A percentile compares a stretch with the other conserved stretches of the same genome.
Conservation (phyloP, 2,329 filamentous ascomycete genomes). For the Pseudogymnoascus sp. region DNA sequence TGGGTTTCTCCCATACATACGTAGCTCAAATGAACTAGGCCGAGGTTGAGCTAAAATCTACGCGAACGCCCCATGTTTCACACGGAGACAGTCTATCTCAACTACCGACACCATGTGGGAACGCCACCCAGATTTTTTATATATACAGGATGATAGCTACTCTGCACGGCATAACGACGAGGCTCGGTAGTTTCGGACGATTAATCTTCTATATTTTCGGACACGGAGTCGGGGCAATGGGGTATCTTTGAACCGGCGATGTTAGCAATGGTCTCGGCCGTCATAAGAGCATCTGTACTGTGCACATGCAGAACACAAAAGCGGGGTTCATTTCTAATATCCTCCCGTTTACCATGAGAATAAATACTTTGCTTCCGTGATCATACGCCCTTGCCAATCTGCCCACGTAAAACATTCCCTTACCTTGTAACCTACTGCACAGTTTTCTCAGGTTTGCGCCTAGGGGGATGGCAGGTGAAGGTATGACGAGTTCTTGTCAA, state of each 20-base stretch:
- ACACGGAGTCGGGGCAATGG: not conserved
- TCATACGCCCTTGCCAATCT: not conserved
- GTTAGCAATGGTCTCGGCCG: not conserved
- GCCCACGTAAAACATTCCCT: not conserved
- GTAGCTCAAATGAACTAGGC: not conserved
- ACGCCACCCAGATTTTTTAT: not conserved
- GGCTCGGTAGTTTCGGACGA: not conserved
- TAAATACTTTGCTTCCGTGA: not conserved
- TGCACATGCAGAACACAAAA: not conserved
- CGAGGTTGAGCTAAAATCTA: not conserved
- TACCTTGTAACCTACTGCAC: not conserved
- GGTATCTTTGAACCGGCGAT: not conserved
- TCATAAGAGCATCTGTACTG: not conserved
- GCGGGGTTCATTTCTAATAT: not conserved
- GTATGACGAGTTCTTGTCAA: not conserved
- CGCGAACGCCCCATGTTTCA: not conserved
- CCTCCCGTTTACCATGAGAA: not conserved
- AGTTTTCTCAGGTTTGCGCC: not conserved
- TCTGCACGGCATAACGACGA: not conserved
- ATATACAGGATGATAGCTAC: not conserved
- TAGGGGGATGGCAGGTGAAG: not conserved
- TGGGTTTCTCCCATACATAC: not conserved
- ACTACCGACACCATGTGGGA: not conserved
- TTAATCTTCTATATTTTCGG: not conserved
- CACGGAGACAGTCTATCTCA: not conserved